A percentile compares a stretch with the other conserved stretches of the same genome.
These are phyloP conservation scores for Xylaria sp. DNA, from an alignment of 2,329 filamentous ascomycete species.

Conservation along the genomic window DNA sequence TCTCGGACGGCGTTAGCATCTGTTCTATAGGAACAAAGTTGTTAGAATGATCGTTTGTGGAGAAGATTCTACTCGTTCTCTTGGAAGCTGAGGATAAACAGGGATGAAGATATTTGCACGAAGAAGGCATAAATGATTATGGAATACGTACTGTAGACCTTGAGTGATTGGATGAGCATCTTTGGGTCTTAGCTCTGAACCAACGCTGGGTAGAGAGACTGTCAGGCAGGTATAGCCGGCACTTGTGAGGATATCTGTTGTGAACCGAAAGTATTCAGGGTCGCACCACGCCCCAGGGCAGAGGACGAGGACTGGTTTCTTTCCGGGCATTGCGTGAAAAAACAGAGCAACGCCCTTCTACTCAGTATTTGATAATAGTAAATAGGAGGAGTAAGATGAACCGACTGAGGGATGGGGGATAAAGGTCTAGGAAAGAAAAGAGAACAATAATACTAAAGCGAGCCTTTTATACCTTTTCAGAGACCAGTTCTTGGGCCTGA, in stretches of 20 bases:
- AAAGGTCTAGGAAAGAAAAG: not conserved
- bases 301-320: constrained; percentile 29
- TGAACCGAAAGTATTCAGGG: constrained; percentile 19
- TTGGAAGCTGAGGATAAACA: not conserved
- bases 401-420: not conserved
- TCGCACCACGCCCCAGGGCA: constrained; percentile 30
- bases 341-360: not conserved
- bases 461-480: constrained; percentile 16
- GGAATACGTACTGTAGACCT: constrained; percentile 16
- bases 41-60: not conserved
- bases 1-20: constrained; percentile 27
- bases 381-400: not conserved
- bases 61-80: not conserved
- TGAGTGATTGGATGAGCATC: constrained; percentile 19
- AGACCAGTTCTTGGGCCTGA: not conserved
- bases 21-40: not conserved
- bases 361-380: not conserved
- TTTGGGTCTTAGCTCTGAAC: constrained; percentile 20
- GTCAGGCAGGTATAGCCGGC: constrained; percentile 26
- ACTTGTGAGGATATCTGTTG: constrained; percentile 25
- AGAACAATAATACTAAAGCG: not conserved
- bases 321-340: constrained; percentile 11
- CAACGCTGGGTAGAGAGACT: constrained; percentile 26
- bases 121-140: not conserved
- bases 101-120: not conserved